These are phyloP conservation scores for Exophiala spinifera DNA, from an alignment of 2,329 filamentous ascomycete species.

Conservation along the genomic window DNA sequence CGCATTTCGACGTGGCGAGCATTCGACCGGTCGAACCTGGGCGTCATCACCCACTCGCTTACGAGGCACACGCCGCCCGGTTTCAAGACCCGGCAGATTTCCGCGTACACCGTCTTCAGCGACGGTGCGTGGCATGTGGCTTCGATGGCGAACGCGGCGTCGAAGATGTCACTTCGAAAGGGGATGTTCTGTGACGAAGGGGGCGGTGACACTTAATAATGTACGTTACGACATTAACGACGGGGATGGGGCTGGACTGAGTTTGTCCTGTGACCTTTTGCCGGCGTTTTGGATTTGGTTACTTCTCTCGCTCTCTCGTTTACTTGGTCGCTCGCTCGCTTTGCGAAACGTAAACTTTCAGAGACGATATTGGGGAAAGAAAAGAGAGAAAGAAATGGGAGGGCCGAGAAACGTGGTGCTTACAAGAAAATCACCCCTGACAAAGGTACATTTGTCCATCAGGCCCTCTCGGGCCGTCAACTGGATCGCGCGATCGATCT, in stretches of 20 bases:
- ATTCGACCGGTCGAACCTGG: conserved; percentile 29
- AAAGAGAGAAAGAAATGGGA: neutral
- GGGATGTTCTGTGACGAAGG: conserved; percentile 22
- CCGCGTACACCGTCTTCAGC: conserved; percentile 30
- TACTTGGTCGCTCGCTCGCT: neutral
- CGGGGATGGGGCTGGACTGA: no score
- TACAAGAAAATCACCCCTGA: conserved; percentile 32
- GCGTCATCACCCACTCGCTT: conserved; percentile 34
- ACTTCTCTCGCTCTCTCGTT: no score
- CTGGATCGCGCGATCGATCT: conserved; percentile 30
- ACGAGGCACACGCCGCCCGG: conserved; percentile 31
- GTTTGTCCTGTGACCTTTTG: no score
- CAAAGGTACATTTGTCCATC: conserved; percentile 23
- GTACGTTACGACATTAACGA: no score
- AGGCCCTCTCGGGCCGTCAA: conserved; percentile 20
- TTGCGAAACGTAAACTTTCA: no score
- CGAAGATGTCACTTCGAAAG: conserved; percentile 31
- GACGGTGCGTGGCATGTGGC: conserved; percentile 33
- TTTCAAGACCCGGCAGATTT: conserved; percentile 33
- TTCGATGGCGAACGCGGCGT: conserved; percentile 34
- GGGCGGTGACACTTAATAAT: no score
- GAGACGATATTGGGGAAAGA: no score
- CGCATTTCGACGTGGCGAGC: conserved; percentile 29
- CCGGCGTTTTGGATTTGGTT: no score
- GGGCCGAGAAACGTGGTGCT: neutral